Conservation (phyloP, 1,284 basidiomycete genomes). For the Bondarzewia mesenterica region DNA sequence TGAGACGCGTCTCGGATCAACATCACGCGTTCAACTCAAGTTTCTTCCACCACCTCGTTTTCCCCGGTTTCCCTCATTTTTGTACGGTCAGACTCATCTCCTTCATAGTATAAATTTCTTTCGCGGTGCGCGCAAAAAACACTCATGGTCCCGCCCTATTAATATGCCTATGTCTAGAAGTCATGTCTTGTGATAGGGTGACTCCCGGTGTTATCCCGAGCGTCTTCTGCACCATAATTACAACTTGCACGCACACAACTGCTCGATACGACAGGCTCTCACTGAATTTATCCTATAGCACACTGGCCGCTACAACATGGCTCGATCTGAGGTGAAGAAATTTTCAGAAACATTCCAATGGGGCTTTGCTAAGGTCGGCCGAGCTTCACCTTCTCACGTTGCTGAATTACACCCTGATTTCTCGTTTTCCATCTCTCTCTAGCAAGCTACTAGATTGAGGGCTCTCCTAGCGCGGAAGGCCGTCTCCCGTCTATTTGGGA, state of each 20-base stretch:
- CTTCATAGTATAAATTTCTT: no score
- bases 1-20: neutral
- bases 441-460: constrained; percentile 67
- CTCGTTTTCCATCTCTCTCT: no score
- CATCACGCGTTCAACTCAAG: no score
- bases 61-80: neutral
- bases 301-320: neutral
- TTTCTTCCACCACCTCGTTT: neutral
- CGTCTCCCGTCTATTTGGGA: constrained; percentile 70
- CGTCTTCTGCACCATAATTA: neutral
- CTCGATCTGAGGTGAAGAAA: no score
- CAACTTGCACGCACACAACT: no score
- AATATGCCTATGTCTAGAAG: neutral
- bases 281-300: no score
- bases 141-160: no score
- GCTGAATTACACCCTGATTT: no score
- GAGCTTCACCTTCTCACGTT: no score
- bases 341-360: neutral
- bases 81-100: no score
- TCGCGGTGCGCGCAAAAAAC: no score
- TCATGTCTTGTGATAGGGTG: neutral
- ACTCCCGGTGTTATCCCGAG: neutral
- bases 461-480: constrained; percentile 47
- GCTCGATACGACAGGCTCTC: no score
- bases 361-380: neutral